phyloP scores from a whole-genome alignment of 768 basidiomycete genomes.

The Lepiota venenata region DNA sequence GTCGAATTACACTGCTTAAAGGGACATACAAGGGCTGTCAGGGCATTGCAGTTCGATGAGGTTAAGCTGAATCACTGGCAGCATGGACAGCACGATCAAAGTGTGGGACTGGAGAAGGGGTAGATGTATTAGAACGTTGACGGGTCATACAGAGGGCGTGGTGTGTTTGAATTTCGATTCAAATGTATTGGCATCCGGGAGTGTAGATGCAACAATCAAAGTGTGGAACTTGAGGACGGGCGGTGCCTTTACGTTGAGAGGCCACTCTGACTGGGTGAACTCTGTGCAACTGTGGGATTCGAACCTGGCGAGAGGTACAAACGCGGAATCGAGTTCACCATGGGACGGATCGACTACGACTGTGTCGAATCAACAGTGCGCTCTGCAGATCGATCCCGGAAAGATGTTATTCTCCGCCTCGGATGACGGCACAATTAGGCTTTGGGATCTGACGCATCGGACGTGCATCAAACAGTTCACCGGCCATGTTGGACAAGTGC shows the following conservation, averaged over 20 bases:
- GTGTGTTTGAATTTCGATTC: conserved; percentile 90
- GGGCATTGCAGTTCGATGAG: conserved; percentile 93
- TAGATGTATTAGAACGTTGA: conserved; percentile 80
- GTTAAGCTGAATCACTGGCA: conserved; percentile 92
- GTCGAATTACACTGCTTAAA: conserved; percentile 75
- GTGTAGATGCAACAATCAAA: conserved; percentile 92
- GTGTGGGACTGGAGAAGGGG: conserved; percentile 97
- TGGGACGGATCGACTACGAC: conserved; percentile 31
- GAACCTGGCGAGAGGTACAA: conserved; percentile 24
- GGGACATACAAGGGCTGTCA: conserved; percentile 90
- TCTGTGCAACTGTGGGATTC: conserved; percentile 91
- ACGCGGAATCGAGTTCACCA: conserved; percentile 26
- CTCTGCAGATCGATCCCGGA: conserved; percentile 65
- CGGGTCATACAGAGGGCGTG: conserved; percentile 90
- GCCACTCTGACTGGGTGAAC: conserved; percentile 97
- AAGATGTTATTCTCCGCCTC: conserved; percentile 98
- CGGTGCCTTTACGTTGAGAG: conserved; percentile 88
- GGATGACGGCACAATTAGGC: conserved; percentile 88
- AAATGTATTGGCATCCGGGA: conserved; percentile 89
- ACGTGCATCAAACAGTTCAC: conserved; percentile 80
- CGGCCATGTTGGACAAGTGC: conserved; percentile 94
- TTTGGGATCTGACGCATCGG: conserved; percentile 87
- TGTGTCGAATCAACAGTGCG: conserved; percentile 23
- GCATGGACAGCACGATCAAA: conserved; percentile 93
- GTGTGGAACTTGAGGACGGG: conserved; percentile 93